These are phyloP conservation scores for Puccinia polysora DNA, from an alignment of 1,284 basidiomycete species.

Conservation along the genomic window DNA sequence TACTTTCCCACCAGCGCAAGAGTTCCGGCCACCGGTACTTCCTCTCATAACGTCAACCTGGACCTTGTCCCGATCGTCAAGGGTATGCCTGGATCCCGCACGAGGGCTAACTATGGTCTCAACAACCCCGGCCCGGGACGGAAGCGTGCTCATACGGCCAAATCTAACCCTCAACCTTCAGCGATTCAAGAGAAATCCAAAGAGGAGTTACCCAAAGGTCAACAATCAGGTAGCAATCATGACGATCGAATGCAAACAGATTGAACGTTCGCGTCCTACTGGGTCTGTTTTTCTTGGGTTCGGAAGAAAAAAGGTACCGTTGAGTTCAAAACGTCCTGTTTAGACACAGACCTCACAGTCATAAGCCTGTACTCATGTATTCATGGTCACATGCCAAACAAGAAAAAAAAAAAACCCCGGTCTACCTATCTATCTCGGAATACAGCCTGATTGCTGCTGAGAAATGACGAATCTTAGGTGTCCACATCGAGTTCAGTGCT, in stretches of 20 bases:
- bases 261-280: too few species aligned
- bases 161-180: conserved; percentile 7
- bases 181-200: neutral
- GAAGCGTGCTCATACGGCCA: conserved; percentile 12
- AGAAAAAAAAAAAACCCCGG: too few species aligned
- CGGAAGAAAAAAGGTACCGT: too few species aligned
- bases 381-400: too few species aligned
- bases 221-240: neutral
- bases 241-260: conserved; percentile 24
- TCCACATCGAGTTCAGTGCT: too few species aligned
- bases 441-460: too few species aligned
- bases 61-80: neutral
- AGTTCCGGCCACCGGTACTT: neutral
- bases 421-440: too few species aligned
- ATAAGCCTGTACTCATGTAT: too few species aligned
- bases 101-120: conserved; percentile 20
- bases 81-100: neutral
- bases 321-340: too few species aligned
- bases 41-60: neutral
- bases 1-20: conserved; percentile 29
- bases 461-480: too few species aligned
- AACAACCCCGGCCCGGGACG: conserved; percentile 8
- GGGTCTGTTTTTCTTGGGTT: too few species aligned
- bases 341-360: too few species aligned
- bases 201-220: neutral